Percentiles rank a stretch among this genome's conserved stretches.
Evolutionary conservation across 176 grass and related monocot species (phyloP).

Genomic region (Cymbopogon citratus): DNA sequence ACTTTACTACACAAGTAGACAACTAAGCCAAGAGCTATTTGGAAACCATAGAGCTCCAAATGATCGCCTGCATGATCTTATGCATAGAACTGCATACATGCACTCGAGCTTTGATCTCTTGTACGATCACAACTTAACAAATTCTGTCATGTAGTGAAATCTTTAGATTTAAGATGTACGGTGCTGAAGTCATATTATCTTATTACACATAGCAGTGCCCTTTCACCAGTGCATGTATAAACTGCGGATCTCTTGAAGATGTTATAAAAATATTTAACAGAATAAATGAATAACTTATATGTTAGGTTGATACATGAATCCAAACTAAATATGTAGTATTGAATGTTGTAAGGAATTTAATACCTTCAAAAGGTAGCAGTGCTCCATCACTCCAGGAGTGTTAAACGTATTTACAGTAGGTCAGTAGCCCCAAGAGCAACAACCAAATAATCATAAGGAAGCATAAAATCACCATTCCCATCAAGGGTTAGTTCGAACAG

Average conservation of each 20-base stretch:
- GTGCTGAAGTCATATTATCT: background rate
- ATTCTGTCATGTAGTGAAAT: background rate
- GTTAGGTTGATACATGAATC: background rate
- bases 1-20: no score
- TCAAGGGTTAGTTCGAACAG: slow-evolving; percentile 68
- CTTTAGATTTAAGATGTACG: background rate
- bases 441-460: slow-evolving; percentile 83
- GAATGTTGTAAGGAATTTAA: no score
- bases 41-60: no score
- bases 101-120: background rate
- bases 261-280: background rate
- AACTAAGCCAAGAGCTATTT: no score
- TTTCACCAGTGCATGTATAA: background rate
- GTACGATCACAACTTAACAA: background rate
- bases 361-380: slow-evolving; percentile 93
- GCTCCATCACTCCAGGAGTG: slow-evolving; percentile 73
- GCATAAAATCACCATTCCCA: slow-evolving; percentile 79
- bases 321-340: background rate
- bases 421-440: slow-evolving; percentile 70
- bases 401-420: slow-evolving; percentile 78
- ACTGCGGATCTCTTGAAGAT: background rate
- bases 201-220: background rate
- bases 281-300: background rate
- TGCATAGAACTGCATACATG: no score
- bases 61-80: no score